Evolutionary conservation across 345 rosid genomes (phyloP).

Genomic region (Heritiera littoralis): DNA sequence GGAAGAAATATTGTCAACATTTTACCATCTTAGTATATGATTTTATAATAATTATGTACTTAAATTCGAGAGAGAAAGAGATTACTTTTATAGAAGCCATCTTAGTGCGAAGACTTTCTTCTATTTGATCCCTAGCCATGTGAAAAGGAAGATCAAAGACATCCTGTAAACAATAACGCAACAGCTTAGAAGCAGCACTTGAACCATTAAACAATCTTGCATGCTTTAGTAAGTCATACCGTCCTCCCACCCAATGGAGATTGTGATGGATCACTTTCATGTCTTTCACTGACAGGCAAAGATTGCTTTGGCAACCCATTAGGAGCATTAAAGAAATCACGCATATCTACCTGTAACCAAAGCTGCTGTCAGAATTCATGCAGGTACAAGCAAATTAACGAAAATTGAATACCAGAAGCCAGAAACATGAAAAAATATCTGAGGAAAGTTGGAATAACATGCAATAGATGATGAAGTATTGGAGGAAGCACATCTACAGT

Average conservation of each 20-base stretch:
- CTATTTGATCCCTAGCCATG: constrained; percentile 97
- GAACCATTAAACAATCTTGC: constrained; percentile 6
- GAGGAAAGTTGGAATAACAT: background rate
- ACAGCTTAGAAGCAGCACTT: constrained; percentile 7
- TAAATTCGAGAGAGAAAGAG: constrained; percentile 3
- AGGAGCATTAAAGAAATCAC: constrained; percentile 86
- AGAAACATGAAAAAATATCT: background rate
- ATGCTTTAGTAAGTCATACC: constrained; percentile 42
- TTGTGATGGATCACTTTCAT: constrained; percentile 60
- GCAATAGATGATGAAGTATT: background rate
- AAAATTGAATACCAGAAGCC: background rate
- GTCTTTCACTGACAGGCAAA: constrained; percentile 56
- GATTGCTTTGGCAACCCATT: constrained; percentile 76
- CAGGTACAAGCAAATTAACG: background rate
- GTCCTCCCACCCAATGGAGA: constrained; percentile 98
- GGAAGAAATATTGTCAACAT: background rate
- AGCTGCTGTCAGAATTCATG: constrained; percentile 4
- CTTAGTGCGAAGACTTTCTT: constrained; percentile 87
- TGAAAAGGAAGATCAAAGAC: constrained; percentile 88
- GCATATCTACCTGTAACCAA: constrained; percentile 77
- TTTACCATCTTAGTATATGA: background rate
- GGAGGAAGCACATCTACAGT: constrained; percentile 9
- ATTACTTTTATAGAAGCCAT: constrained; percentile 93
- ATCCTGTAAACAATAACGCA: constrained; percentile 50
- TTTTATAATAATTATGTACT: background rate